A percentile compares a stretch with the other conserved stretches of the same genome.
These are phyloP conservation scores for Fusarium pseudograminearum DNA, from an alignment of 2,329 filamentous ascomycete species.

Conservation along the genomic window DNA sequence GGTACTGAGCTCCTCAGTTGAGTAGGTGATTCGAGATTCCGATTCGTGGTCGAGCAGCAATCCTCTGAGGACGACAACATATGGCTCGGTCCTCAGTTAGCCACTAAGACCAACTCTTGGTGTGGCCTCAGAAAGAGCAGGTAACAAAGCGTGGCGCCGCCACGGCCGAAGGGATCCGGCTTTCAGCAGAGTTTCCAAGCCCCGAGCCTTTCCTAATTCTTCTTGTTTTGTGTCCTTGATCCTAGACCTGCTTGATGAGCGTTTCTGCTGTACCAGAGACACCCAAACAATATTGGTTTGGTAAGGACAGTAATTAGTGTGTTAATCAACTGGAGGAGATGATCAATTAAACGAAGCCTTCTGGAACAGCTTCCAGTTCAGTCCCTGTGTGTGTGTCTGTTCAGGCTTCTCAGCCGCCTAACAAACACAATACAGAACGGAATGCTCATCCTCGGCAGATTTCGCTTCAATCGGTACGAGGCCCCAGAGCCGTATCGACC, in stretches of 20 bases:
- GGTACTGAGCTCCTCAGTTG: background rate
- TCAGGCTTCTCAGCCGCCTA: slow-evolving; percentile 3
- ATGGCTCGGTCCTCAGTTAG: slow-evolving; percentile 6
- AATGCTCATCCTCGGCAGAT: slow-evolving; percentile 47
- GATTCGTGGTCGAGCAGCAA: slow-evolving; percentile 17
- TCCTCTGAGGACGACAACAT: slow-evolving; percentile 8
- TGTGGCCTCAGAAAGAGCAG: slow-evolving; percentile 39
- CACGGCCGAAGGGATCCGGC: slow-evolving; percentile 43
- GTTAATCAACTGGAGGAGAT: slow-evolving; percentile 8
- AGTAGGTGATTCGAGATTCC: background rate
- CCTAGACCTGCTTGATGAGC: background rate
- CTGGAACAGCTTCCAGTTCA: slow-evolving; percentile 44
- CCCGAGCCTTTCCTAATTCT: slow-evolving; percentile 23
- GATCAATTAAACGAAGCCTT: slow-evolving; percentile 45
- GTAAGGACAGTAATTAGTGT: background rate
- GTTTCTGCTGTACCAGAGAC: background rate
- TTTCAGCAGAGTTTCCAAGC: slow-evolving; percentile 38
- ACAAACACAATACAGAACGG: slow-evolving; percentile 12
- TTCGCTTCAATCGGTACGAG: slow-evolving; percentile 39
- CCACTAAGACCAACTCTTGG: slow-evolving; percentile 27
- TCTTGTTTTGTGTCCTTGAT: background rate
- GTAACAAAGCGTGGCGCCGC: slow-evolving; percentile 44
- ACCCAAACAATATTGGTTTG: background rate
- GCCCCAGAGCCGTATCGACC: slow-evolving; percentile 45
- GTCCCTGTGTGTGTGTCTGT: background rate